Evolutionary conservation across 2,329 filamentous ascomycete genomes (phyloP), one percentile per base, ranked within the genome.

Genomic region (Uncinocarpus reesii): DNA sequence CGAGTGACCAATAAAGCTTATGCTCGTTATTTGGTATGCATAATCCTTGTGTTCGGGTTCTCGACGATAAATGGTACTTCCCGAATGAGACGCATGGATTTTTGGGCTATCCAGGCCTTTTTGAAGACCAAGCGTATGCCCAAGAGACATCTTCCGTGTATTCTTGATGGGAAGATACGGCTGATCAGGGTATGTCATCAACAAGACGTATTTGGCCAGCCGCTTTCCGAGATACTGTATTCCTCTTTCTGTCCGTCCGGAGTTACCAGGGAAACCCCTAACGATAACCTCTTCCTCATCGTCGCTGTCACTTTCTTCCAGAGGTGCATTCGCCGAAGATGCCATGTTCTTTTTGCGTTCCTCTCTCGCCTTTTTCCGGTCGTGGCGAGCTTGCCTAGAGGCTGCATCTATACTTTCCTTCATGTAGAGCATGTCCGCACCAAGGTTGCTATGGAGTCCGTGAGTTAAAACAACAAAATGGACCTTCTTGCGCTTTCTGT

Each of bases 221-320:
- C 92, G 79, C 65, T 96, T 96, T 16, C 92, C 92, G 4, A 98
- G 77, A 65, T 95, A 98, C 64, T 96, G 95, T 60, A 98, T 96
- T 13, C 92, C 92, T 55, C 83, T 81, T 67, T 98, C 92, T 1
- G 92, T 98, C 49, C 84, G 83, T 28, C 86, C 87, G 6, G 86
- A 86, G 64, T 96, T 96, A 40, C 86, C 88, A 5, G 83, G 80
- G 62, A 90, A 96, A 1, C 90, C 90, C 54, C 90, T 77, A 2
- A 95, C 90, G 57, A 96, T 81, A 11, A 95, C 82, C 8, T 86
- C 78, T 2, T 81, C 77, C 1, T 77, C 71, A 3, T 74, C 73
- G 0, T 75, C 60, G 4, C 63, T 64, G 3, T 62, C 57, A 1
- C 54, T 53, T 13, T 53, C 51, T 4, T 42, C 34, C 7, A 35